These are phyloP conservation scores for Melanogaster broomeanus DNA, from an alignment of 768 basidiomycete genomes.

Conservation along the genomic window DNA sequence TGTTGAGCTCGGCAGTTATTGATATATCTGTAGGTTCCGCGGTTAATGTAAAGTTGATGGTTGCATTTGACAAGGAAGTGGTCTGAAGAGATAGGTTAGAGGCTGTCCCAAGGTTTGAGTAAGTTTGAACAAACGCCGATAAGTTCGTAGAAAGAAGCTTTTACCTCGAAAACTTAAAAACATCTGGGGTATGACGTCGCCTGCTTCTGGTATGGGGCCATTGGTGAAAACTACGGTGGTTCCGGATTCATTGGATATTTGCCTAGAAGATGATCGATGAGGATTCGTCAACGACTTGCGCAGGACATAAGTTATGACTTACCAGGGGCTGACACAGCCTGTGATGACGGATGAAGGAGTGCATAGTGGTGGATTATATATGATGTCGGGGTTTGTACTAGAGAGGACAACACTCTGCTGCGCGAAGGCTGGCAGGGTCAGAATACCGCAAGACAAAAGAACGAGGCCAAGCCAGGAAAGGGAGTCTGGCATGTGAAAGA, in stretches of 20 bases:
- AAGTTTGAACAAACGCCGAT: not conserved
- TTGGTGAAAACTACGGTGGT: conserved; percentile 33
- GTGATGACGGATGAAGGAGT: conserved; percentile 5
- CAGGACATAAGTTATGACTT: not conserved
- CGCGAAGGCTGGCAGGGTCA: conserved; percentile 10
- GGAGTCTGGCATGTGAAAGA: conserved; percentile 20
- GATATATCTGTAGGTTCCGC: conserved; percentile 36
- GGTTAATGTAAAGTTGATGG: conserved; percentile 52
- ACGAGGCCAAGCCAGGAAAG: conserved; percentile 15
- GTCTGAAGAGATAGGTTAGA: conserved; percentile 45
- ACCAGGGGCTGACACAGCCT: conserved; percentile 29
- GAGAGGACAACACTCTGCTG: conserved; percentile 23
- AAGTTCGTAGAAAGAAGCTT: conserved; percentile 1
- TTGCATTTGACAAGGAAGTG: conserved; percentile 48
- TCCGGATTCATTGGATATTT: conserved; percentile 17
- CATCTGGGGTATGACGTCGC: conserved; percentile 54
- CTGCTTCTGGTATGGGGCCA: conserved; percentile 45
- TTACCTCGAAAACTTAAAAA: conserved; percentile 58
- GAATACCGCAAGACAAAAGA: conserved; percentile 7
- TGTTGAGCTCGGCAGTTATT: conserved; percentile 40
- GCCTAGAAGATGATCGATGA: conserved; percentile 20
- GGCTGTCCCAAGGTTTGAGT: conserved; percentile 32
- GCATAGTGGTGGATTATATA: conserved; percentile 30
- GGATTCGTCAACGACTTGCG: not conserved
- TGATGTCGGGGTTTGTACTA: conserved; percentile 24